A percentile compares a stretch with the other conserved stretches of the same genome.
phyloP scores from a whole-genome alignment of 139 green algal genomes.

The Ettlia oleoabundans region DNA sequence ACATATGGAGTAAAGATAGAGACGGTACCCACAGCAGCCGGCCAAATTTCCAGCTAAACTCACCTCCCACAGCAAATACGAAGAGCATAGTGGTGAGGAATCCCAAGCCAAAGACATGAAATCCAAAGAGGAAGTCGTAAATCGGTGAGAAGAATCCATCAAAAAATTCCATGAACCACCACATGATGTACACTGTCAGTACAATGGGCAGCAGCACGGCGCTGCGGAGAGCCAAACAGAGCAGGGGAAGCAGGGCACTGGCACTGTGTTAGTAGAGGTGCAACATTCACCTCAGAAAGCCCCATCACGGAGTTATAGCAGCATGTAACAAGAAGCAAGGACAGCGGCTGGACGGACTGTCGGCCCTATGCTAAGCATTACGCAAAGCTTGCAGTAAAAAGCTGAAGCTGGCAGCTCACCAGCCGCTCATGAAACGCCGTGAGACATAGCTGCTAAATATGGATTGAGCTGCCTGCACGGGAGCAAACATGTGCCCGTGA shows the following conservation, averaged over 20 bases:
- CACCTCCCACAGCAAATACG: conserved; percentile 67
- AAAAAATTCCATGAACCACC: conserved; percentile 89
- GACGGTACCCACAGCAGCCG: no score
- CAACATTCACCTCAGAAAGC: no score
- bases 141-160: conserved; percentile 91
- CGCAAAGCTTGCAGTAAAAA: not conserved
- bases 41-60: no score
- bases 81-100: conserved; percentile 76
- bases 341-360: no score
- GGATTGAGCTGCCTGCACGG: conserved; percentile 37
- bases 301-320: no score
- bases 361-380: no score
- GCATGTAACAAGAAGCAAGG: not conserved
- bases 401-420: conserved; percentile 24
- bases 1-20: no score
- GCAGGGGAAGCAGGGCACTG: not conserved
- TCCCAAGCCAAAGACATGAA: conserved; percentile 93
- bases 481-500: no score
- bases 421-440: conserved; percentile 61
- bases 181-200: conserved; percentile 83
- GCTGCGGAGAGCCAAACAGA: conserved; percentile 54
- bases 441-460: conserved; percentile 60
- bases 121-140: conserved; percentile 80
- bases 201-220: conserved; percentile 92
- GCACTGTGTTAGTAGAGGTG: no score